A percentile compares a stretch with the other conserved stretches of the same genome.
Evolutionary conservation across 73 alveolate species (phyloP).

Genomic region (Tetrahymena borealis): DNA sequence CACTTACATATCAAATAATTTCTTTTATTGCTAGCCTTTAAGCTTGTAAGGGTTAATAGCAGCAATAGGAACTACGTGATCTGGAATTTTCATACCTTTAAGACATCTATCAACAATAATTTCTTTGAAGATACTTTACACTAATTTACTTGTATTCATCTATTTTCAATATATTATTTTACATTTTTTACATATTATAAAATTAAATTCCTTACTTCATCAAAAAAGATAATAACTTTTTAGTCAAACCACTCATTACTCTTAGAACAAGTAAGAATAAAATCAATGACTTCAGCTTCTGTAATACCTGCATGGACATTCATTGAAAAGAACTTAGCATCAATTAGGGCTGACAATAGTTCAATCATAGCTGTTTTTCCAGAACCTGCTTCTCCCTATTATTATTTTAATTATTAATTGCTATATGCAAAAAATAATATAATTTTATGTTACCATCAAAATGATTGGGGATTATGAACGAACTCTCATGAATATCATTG

Average conservation of each 20-base stretch:
- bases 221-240: constrained; percentile 62
- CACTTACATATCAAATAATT: not conserved
- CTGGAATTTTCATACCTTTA: not conserved
- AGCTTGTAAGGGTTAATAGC: not conserved
- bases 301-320: constrained; percentile 74
- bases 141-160: not conserved
- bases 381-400: constrained; percentile 75
- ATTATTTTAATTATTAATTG: no score
- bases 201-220: constrained; percentile 32
- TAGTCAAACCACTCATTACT: not conserved
- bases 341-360: constrained; percentile 34
- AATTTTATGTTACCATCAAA: constrained; percentile 28
- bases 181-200: not conserved
- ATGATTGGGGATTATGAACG: constrained; percentile 57
- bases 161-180: not conserved
- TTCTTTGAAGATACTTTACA: not conserved
- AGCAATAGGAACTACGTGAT: not conserved
- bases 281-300: constrained; percentile 35
- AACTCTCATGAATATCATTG: constrained; percentile 51
- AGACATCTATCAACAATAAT: not conserved
- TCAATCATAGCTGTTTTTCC: constrained; percentile 66
- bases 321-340: constrained; percentile 47
- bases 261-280: constrained; percentile 6
- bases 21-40: not conserved
- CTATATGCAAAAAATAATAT: not conserved